phyloP scores from a whole-genome alignment of 129 eudicot species.

The Flaveria bidentis region DNA sequence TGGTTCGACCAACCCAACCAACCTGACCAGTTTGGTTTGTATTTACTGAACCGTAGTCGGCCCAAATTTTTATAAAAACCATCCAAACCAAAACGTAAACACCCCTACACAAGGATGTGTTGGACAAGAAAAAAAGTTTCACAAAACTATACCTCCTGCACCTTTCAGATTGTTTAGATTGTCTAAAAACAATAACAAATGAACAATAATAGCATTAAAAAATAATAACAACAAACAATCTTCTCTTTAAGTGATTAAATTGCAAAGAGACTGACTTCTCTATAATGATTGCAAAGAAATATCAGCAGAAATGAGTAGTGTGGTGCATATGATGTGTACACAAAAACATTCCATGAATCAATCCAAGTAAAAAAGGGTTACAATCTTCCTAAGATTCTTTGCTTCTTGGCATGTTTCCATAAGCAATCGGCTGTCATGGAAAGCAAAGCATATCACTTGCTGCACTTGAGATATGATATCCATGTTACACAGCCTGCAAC shows the following conservation, averaged over 20 bases:
- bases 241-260: constrained; percentile 11
- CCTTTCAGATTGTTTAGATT: constrained; percentile 21
- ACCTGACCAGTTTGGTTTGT: too few species aligned
- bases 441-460: constrained; percentile 98
- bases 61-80: too few species aligned
- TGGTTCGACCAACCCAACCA: too few species aligned
- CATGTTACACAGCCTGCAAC: constrained; percentile 94
- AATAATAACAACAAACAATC: constrained; percentile 19
- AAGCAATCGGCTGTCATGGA: constrained; percentile 89
- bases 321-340: constrained; percentile 24
- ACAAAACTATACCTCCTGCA: constrained; percentile 21
- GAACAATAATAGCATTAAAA: constrained; percentile 9
- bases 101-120: background rate
- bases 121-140: constrained; percentile 19
- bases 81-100: too few species aligned
- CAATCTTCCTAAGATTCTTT: constrained; percentile 90
- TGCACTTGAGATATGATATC: constrained; percentile 95
- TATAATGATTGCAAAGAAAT: constrained; percentile 34
- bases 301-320: constrained; percentile 41
- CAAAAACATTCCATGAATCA: constrained; percentile 36
- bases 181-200: constrained; percentile 32
- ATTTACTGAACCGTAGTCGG: too few species aligned
- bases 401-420: constrained; percentile 99
- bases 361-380: constrained; percentile 89
- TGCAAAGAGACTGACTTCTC: constrained; percentile 42